These are phyloP conservation scores for Colletotrichum chrysophilum DNA, from an alignment of 2,329 filamentous ascomycete genomes.

Conservation along the genomic window DNA sequence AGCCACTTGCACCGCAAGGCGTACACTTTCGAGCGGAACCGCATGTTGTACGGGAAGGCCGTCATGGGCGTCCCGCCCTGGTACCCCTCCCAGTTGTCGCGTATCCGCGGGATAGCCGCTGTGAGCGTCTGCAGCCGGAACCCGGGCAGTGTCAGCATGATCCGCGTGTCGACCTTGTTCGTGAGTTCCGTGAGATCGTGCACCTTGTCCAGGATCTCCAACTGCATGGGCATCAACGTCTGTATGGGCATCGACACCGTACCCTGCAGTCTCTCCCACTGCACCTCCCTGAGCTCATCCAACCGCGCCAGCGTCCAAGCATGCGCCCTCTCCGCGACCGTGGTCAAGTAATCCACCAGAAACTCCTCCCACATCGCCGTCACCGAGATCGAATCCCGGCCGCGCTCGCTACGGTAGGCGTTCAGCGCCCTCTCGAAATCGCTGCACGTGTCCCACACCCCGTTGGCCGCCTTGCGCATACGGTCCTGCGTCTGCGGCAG, in stretches of 20 bases:
- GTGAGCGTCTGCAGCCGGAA: neutral
- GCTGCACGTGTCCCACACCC: neutral
- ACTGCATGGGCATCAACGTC: neutral
- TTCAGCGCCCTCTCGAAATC: neutral
- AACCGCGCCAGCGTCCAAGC: neutral
- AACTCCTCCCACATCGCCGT: constrained; percentile 12
- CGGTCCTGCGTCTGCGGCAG: neutral
- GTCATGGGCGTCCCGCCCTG: neutral
- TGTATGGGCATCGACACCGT: neutral
- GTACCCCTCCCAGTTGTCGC: neutral
- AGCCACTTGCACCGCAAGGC: neutral
- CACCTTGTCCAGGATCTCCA: neutral
- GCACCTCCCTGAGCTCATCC: neutral
- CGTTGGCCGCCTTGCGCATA: neutral
- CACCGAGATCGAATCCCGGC: neutral
- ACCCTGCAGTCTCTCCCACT: neutral
- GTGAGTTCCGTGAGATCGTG: constrained; percentile 2
- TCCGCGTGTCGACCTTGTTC: neutral
- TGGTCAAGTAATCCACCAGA: neutral
- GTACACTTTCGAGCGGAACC: neutral
- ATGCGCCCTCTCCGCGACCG: neutral
- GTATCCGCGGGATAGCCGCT: neutral
- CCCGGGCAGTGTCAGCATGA: constrained; percentile 4
- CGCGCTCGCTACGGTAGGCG: neutral
- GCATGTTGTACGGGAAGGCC: neutral